Conservation (phyloP, 306 rosid species). For the Pyrus betulifolia region DNA sequence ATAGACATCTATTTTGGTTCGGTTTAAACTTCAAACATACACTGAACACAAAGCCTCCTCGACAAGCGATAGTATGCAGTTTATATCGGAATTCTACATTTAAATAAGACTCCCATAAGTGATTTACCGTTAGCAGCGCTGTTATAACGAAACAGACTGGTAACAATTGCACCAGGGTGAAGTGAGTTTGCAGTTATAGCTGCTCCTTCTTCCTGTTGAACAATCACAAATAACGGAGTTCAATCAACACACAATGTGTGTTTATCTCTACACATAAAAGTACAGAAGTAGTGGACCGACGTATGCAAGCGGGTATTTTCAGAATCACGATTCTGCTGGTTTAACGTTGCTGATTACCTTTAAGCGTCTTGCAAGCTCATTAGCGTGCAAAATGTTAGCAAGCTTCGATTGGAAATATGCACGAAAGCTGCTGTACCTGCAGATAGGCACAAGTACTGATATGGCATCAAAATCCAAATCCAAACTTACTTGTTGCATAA, state of each 20-base stretch:
- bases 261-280: no score
- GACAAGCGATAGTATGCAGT: no score
- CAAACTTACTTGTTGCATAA: no score
- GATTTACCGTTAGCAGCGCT: constrained; percentile 29
- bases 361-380: constrained; percentile 56
- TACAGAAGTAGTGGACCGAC: no score
- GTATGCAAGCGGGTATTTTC: not conserved
- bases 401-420: constrained; percentile 96
- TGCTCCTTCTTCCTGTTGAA: constrained; percentile 61
- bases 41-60: no score
- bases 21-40: no score
- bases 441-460: not conserved
- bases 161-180: constrained; percentile 71
- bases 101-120: not conserved
- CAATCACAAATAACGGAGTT: constrained; percentile 3
- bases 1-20: no score
- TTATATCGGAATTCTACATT: no score
- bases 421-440: constrained; percentile 52
- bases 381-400: constrained; percentile 80
- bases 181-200: constrained; percentile 75
- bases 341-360: constrained; percentile 31
- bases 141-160: constrained; percentile 59
- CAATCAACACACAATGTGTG: not conserved
- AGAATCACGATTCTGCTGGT: not conserved
- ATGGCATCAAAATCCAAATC: no score